Conservation (phyloP, 768 basidiomycete species). For the Fibroporia radiculosa region DNA sequence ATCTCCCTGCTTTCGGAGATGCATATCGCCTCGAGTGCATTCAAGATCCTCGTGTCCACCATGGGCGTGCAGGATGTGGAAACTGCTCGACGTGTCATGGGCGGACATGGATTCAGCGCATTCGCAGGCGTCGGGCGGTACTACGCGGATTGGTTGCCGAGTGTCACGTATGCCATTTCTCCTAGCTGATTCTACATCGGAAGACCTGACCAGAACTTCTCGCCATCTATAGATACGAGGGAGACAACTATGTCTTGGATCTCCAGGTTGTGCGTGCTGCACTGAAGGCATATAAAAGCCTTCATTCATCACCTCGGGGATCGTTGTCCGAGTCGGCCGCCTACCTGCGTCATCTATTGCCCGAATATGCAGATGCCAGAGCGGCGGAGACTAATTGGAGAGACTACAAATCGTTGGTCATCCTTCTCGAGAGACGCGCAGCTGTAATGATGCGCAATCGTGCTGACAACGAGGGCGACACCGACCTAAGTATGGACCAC, state of each 20-base stretch:
- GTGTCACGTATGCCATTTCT: slow-evolving; percentile 43
- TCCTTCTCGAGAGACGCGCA: slow-evolving; percentile 59
- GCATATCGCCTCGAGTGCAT: slow-evolving; percentile 61
- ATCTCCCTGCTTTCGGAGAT: slow-evolving; percentile 60
- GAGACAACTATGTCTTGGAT: slow-evolving; percentile 74
- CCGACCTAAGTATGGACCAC: slow-evolving; percentile 50
- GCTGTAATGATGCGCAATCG: slow-evolving; percentile 45
- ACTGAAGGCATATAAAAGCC: slow-evolving; percentile 44
- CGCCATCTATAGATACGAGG: slow-evolving; percentile 47
- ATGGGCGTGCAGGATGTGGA: slow-evolving; percentile 52
- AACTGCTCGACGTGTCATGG: slow-evolving; percentile 60
- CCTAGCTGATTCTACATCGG: background rate
- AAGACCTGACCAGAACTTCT: background rate
- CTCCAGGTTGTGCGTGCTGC: slow-evolving; percentile 69
- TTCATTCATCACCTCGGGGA: slow-evolving; percentile 18
- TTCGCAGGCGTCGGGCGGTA: slow-evolving; percentile 59
- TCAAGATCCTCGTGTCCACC: slow-evolving; percentile 55
- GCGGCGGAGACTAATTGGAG: slow-evolving; percentile 26
- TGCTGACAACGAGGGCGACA: slow-evolving; percentile 25
- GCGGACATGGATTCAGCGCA: slow-evolving; percentile 70
- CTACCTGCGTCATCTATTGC: slow-evolving; percentile 48
- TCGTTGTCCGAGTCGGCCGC: slow-evolving; percentile 39
- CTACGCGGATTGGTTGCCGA: slow-evolving; percentile 60
- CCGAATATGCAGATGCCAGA: background rate
- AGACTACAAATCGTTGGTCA: slow-evolving; percentile 29